Percentiles rank a stretch among this genome's conserved stretches.
Conservation (phyloP, 139 green algal genomes). For the Tetradesmus lagerheimii region DNA sequence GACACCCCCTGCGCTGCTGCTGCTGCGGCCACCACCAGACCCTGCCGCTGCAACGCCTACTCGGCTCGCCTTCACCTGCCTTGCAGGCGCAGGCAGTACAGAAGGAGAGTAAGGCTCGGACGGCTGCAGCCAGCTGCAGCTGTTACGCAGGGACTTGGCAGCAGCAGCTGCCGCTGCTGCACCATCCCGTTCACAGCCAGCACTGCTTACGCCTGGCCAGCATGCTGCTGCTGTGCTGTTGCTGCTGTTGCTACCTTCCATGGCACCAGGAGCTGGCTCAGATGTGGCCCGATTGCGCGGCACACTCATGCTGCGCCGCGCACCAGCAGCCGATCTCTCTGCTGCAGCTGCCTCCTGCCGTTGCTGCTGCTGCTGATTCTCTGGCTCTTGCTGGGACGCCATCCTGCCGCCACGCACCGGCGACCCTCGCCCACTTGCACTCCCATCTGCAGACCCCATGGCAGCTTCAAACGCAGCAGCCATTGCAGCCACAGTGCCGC, state of each 20-base stretch:
- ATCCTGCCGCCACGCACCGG: background rate
- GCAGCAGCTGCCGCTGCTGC: background rate
- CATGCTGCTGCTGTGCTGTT: background rate
- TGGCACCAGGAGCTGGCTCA: background rate
- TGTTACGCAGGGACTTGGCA: background rate
- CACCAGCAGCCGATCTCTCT: background rate
- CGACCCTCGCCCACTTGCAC: background rate
- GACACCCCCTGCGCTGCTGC: background rate
- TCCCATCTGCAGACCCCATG: background rate
- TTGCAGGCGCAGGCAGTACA: background rate
- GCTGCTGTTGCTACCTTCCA: background rate
- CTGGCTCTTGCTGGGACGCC: background rate
- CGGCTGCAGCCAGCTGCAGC: slow-evolving; percentile 13
- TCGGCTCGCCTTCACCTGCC: background rate
- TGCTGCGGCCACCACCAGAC: background rate
- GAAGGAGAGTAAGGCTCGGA: slow-evolving; percentile 18
- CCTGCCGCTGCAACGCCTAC: background rate
- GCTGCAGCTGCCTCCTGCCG: background rate
- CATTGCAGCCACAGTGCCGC: background rate
- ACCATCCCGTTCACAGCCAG: background rate
- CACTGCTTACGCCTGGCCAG: background rate
- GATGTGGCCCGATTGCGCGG: too few species aligned
- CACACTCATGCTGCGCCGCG: background rate
- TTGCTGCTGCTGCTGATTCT: background rate
- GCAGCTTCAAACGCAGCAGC: background rate